These are phyloP conservation scores for Coemansia sp. DNA, from an alignment of 192 early-diverging fungal species.

Conservation along the genomic window DNA sequence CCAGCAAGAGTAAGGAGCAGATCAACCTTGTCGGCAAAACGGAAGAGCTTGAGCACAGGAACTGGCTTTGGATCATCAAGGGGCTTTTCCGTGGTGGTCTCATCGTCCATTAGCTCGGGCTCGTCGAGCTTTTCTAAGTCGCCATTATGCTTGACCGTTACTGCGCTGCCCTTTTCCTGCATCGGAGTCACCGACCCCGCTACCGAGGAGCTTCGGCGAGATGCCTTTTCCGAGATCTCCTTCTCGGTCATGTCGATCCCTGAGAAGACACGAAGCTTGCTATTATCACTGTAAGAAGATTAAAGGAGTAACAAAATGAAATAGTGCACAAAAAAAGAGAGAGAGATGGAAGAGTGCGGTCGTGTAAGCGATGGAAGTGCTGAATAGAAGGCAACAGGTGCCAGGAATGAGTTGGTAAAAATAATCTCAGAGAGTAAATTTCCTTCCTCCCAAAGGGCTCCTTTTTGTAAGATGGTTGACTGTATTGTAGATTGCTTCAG, in stretches of 20 bases:
- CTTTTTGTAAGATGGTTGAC: too few species aligned
- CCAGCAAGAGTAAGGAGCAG: conserved; percentile 56
- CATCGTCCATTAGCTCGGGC: conserved; percentile 10
- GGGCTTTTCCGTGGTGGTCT: not conserved
- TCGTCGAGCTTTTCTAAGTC: conserved; percentile 8
- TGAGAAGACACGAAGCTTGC: not conserved
- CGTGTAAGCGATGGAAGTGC: too few species aligned
- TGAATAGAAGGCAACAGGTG: too few species aligned
- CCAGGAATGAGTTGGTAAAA: too few species aligned
- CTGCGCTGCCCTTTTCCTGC: conserved; percentile 4
- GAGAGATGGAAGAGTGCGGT: not conserved
- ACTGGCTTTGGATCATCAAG: conserved; percentile 28
- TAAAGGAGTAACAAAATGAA: not conserved
- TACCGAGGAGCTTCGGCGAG: conserved; percentile 6
- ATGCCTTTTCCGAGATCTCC: not conserved
- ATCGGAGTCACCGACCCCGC: conserved; percentile 6
- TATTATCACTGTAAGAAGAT: too few species aligned
- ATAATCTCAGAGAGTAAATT: too few species aligned
- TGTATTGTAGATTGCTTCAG: too few species aligned
- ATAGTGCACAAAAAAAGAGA: not conserved
- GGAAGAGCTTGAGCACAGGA: conserved; percentile 61
- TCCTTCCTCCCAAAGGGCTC: too few species aligned
- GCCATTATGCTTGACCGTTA: not conserved
- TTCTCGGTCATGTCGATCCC: conserved; percentile 10
- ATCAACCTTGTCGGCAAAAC: conserved; percentile 66